Evolutionary conservation across 1,284 basidiomycete species (phyloP).

Genomic region (Ustilago vetiveriae): DNA sequence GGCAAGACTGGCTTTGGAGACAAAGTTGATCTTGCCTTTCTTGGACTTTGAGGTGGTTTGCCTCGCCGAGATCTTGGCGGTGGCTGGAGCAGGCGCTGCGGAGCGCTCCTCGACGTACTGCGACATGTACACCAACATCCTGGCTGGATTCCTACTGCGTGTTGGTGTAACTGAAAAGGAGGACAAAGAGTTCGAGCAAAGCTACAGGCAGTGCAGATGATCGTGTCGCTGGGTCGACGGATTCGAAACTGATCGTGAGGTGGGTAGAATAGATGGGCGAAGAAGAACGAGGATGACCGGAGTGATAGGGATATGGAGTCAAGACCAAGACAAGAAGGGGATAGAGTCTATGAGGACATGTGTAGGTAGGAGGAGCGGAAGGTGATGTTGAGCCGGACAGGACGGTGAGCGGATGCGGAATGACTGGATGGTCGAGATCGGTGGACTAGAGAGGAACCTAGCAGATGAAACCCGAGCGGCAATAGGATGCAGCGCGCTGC

Average conservation of each 20-base stretch:
- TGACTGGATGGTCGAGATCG: no score
- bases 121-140: slow-evolving; percentile 38
- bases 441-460: not conserved
- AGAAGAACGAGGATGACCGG: not conserved
- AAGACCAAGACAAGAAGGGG: no score
- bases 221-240: no score
- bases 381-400: slow-evolving; percentile 3
- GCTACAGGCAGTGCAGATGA: no score
- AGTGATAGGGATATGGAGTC: not conserved
- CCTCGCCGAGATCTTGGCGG: slow-evolving; percentile 7
- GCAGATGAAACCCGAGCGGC: slow-evolving; percentile 1
- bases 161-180: not conserved
- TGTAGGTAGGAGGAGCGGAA: not conserved
- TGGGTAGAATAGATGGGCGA: no score
- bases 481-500: slow-evolving; percentile 7
- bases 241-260: no score
- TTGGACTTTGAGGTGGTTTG: slow-evolving; percentile 25
- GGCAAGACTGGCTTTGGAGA: slow-evolving; percentile 61
- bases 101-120: slow-evolving; percentile 37
- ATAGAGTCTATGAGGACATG: slow-evolving; percentile 6
- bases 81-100: slow-evolving; percentile 5
- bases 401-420: no score
- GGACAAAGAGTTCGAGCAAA: no score
- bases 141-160: not conserved
- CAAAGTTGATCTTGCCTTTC: slow-evolving; percentile 60